Evolutionary conservation across 2,329 filamentous ascomycete genomes (phyloP), one percentile per base, ranked within the genome.

Genomic region (Sporothrix pallida): DNA sequence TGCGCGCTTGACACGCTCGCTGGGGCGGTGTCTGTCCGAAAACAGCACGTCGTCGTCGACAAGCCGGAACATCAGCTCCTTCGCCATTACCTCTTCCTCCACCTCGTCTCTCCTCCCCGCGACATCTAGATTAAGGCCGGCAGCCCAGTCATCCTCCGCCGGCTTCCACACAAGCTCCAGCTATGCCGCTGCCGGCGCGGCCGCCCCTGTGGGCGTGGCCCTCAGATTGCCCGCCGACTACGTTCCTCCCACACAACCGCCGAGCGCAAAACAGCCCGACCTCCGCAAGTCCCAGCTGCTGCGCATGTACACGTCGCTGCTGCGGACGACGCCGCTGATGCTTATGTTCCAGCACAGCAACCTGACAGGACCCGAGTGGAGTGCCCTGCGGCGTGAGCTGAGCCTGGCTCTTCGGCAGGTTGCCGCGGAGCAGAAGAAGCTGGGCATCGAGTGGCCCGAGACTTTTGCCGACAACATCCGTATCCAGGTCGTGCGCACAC

Each of bases 241-340:
- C 76, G 81, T 85, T 1, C 91, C 87, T 84, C 89, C 90, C 0
- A 92, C 90, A 0, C 94, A 98, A 82, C 95, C 95, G 2, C 94
- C 93, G 3, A 97, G 93, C 72, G 92, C 97, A 81, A 93, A 95
- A 80, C 92, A 91, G 23, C 89, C 95, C 65, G 92, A 97, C 80
- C 92, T 92, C 79, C 92, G 95, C 81, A 97, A 98, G 84, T 92
- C 94, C 17, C 96, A 99, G 83, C 87, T 98, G 74, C 87, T 90
- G 74, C 90, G 95, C 74, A 90, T 92, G 78, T 98, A 98, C 83
- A 93, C 95, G 70, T 96, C 95, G 65, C 86, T 97, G 75, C 89
- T 98, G 74, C 93, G 93, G 74, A 94, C 94, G 26, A 92, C 93
- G 12, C 94, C 95, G 56, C 83, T 98, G 75, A 91, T 97, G 77